A percentile compares a stretch with the other conserved stretches of the same genome.
These are phyloP conservation scores for Yarrowia sp. DNA, from an alignment of 805 yeast genomes.

Conservation along the genomic window DNA sequence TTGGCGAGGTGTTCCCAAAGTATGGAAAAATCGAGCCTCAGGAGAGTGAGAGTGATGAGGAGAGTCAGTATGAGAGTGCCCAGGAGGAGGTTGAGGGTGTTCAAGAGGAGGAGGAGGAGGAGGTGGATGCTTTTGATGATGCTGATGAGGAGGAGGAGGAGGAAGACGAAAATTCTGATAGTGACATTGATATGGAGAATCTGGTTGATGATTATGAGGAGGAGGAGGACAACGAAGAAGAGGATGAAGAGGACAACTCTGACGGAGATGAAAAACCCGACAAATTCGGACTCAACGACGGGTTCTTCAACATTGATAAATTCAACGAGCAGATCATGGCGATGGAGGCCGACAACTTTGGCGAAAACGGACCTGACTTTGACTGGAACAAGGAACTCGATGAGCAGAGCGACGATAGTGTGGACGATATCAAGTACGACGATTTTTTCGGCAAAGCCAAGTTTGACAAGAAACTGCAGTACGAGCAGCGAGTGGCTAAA, in stretches of 20 bases:
- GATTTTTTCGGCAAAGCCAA: slow-evolving; percentile 42
- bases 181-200: slow-evolving; percentile 28
- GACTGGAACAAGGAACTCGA: slow-evolving; percentile 45
- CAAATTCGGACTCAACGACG: slow-evolving; percentile 74
- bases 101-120: slow-evolving; percentile 33
- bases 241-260: slow-evolving; percentile 27
- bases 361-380: slow-evolving; percentile 49
- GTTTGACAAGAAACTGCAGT: slow-evolving; percentile 9
- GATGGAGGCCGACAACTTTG: slow-evolving; percentile 50
- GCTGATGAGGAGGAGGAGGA: slow-evolving; percentile 29
- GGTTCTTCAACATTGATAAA: slow-evolving; percentile 78
- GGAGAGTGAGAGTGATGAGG: not conserved
- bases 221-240: not conserved
- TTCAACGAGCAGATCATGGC: slow-evolving; percentile 74
- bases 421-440: slow-evolving; percentile 39
- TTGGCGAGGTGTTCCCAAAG: slow-evolving; percentile 55
- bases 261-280: slow-evolving; percentile 29
- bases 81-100: slow-evolving; percentile 37
- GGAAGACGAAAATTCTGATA: slow-evolving; percentile 16
- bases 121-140: slow-evolving; percentile 28
- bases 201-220: slow-evolving; percentile 15
- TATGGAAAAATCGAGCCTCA: not conserved
- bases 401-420: slow-evolving; percentile 50
- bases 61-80: slow-evolving; percentile 31
- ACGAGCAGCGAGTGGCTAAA: not conserved